Conservation (phyloP, 129 eudicot genomes). For the Erigeron canadensis region DNA sequence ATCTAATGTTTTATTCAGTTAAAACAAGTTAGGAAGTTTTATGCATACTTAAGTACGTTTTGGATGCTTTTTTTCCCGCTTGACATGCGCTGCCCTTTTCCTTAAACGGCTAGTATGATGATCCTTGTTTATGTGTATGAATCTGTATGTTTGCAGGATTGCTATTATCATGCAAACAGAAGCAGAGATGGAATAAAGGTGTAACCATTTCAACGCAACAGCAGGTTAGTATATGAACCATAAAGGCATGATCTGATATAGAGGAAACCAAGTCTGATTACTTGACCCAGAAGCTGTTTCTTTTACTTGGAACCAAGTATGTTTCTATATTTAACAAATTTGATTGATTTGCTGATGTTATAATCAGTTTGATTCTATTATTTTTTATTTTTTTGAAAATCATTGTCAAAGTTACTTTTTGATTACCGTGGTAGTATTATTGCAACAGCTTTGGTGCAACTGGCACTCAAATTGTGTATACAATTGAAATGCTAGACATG, state of each 20-base stretch:
- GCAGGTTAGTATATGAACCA: constrained; percentile 5
- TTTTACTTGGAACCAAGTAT: not conserved
- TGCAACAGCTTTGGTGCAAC: too few relatives aligned
- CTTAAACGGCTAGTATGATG: not conserved
- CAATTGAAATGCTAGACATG: too few relatives aligned
- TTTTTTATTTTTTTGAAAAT: too few relatives aligned
- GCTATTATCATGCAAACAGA: constrained; percentile 43
- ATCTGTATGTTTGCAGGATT: constrained; percentile 48
- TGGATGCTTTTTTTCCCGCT: not conserved
- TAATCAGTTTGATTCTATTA: not conserved
- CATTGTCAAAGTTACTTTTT: not conserved
- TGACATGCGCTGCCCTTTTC: not conserved
- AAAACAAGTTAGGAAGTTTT: not conserved
- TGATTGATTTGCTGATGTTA: not conserved
- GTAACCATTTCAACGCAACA: constrained; percentile 3
- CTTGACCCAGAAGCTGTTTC: not conserved
- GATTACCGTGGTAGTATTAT: not conserved
- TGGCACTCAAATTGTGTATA: too few relatives aligned
- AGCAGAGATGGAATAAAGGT: constrained; percentile 25
- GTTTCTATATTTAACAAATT: not conserved
- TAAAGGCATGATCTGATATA: not conserved
- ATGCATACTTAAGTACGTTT: constrained; percentile 13
- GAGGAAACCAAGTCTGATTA: not conserved
- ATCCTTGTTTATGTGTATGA: not conserved
- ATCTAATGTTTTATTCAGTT: not conserved